phyloP scores from a whole-genome alignment of 2,329 filamentous ascomycete genomes.

The Pleoardoris graminearum region DNA sequence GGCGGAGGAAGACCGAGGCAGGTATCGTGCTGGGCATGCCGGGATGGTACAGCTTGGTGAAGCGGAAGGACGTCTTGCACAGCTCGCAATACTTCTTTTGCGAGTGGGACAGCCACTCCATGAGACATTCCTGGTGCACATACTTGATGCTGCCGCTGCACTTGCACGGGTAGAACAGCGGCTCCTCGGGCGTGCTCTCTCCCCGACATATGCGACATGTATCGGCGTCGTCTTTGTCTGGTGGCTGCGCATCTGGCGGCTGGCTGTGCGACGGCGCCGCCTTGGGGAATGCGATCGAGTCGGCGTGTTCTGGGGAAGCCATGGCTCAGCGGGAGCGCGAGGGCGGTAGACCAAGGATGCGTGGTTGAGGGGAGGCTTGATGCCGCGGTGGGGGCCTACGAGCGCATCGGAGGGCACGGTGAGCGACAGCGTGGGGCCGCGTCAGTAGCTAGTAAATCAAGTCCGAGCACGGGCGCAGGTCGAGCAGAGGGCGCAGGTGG shows the following conservation, averaged over 20 bases:
- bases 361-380: background rate
- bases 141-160: constrained; percentile 99
- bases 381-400: constrained; percentile 6
- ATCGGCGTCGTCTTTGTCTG: constrained; percentile 62
- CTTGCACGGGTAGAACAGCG: constrained; percentile 96
- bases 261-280: constrained; percentile 42
- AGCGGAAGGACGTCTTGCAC: constrained; percentile 97
- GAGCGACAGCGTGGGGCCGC: constrained; percentile 4
- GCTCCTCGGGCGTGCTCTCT: constrained; percentile 79
- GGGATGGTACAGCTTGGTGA: constrained; percentile 95
- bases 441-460: background rate
- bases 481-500: background rate
- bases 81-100: constrained; percentile 99
- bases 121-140: constrained; percentile 95
- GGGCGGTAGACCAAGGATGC: background rate
- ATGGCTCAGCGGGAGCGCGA: background rate
- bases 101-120: constrained; percentile 98
- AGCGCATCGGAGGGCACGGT: constrained; percentile 1
- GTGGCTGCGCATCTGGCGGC: background rate
- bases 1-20: constrained; percentile 75
- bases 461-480: background rate
- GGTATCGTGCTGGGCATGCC: constrained; percentile 89
- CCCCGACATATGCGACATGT: constrained; percentile 97
- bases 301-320: constrained; percentile 35
- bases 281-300: constrained; percentile 47